Evolutionary conservation across 139 green algal species (phyloP).

Genomic region (Chara braunii): DNA sequence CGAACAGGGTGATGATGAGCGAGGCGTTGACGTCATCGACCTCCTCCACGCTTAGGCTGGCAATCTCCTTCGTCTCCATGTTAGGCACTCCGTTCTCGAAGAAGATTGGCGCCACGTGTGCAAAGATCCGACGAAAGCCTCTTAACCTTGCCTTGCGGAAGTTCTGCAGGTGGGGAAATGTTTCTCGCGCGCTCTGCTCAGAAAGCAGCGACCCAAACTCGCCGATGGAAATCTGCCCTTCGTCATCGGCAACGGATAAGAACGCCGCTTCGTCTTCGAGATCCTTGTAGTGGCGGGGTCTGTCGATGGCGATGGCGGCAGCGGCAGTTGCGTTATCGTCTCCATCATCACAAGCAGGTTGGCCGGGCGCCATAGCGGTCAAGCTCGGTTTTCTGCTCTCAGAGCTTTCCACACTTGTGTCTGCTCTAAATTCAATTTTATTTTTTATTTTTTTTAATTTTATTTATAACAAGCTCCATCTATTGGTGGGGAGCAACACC

Average conservation of each 20-base stretch:
- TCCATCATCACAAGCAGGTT: no score
- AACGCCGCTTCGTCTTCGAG: conserved; percentile 12
- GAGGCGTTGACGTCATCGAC: not conserved
- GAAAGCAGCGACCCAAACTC: conserved; percentile 34
- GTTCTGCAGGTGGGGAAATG: conserved; percentile 69
- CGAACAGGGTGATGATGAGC: conserved; percentile 24
- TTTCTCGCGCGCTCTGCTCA: conserved; percentile 54
- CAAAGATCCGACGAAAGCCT: conserved; percentile 77
- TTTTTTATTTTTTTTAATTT: no score
- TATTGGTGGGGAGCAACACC: no score
- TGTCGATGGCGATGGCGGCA: no score
- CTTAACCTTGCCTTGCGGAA: conserved; percentile 60
- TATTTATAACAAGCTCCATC: no score
- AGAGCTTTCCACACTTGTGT: no score
- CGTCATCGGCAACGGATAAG: not conserved
- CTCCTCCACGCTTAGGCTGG: conserved; percentile 32
- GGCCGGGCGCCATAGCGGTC: no score
- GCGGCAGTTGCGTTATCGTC: no score
- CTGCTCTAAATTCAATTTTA: no score
- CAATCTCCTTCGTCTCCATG: conserved; percentile 54
- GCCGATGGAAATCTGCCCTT: conserved; percentile 19
- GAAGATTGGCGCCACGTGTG: conserved; percentile 76
- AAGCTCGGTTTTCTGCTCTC: no score
- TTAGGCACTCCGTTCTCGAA: conserved; percentile 69
- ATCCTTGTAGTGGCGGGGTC: no score